Evolutionary conservation across 257 asterid genomes (phyloP), one percentile per base, ranked within the genome.

Genomic region (Salvia miltiorrhiza): DNA sequence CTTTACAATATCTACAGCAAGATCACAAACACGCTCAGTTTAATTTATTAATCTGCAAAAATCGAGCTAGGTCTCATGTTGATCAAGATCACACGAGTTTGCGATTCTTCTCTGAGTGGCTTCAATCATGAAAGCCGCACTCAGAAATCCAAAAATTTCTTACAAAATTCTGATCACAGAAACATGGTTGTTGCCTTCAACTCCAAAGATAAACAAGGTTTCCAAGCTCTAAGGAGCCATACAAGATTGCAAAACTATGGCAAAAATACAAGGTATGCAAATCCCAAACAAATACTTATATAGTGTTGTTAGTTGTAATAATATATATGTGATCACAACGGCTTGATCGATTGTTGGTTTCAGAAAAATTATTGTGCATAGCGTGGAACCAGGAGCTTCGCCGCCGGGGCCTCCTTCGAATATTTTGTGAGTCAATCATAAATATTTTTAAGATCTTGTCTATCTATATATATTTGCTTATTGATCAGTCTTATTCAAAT

Each of bases 321-420:
- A 1, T 33, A 33, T 33, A 5, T 1, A 33, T 33, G 1, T 33
- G 7, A 8, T 33, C 39, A 33, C 39, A 33, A 4, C 39, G n/a
- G 39, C 5, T 33, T 33, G 39, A 33, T 33, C 1, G 0, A 30
- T 69, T 19, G 40, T 50, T 61, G 9, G 4, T 64, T 73, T 33
- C 47, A 80, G 82, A 68, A 65, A 57, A 13, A 30, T 44, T 39
- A 20, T 47, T 4, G 74, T 78, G 17, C 16, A 9, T 17, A 48
- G 83, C 16, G 75, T 65, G 23, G 77, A 74, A 17, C 82, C 81
- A 5, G 81, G 75, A 47, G 48, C 75, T 50, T 72, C 81, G 0
- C 78, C 82, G 40, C 63, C 82, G 6, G 85, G 77, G 2, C 76
- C 78, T 16, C 78, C 85, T 63, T 4, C 76, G 6, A 81, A 75